Conservation (phyloP, 1,284 basidiomycete species). For the Pseudozyma hubeiensis region DNA sequence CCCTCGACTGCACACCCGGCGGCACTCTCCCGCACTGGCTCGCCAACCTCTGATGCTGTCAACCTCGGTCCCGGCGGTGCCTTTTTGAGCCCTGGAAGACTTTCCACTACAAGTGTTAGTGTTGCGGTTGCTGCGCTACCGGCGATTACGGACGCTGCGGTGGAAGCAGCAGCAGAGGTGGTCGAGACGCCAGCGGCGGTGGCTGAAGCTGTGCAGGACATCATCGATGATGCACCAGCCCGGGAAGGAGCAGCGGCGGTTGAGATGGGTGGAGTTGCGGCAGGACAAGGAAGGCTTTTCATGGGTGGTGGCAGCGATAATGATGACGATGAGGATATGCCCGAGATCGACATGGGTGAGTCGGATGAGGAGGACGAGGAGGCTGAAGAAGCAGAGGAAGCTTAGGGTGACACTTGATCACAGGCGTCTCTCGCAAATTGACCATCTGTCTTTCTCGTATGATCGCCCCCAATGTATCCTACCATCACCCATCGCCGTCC, state of each 20-base stretch:
- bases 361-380: conserved; percentile 44
- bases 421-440: neutral
- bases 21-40: conserved; percentile 17
- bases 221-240: neutral
- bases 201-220: conserved; percentile 6
- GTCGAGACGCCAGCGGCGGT: conserved; percentile 10
- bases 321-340: conserved; percentile 56
- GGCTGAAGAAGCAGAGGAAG: neutral
- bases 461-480: neutral
- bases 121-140: neutral
- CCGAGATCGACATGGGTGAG: conserved; percentile 44
- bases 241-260: neutral
- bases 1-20: conserved; percentile 15
- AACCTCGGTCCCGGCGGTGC: conserved; percentile 1
- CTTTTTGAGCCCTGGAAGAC: conserved; percentile 12
- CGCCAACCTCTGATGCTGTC: conserved; percentile 22
- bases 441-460: too few relatives aligned
- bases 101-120: neutral
- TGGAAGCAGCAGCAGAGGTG: conserved; percentile 2
- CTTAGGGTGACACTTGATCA: neutral
- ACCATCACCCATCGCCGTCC: too few relatives aligned
- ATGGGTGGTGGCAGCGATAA: conserved; percentile 13
- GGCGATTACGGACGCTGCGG: conserved; percentile 3
- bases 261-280: too few relatives aligned
- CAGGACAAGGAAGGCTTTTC: conserved; percentile 1